Evolutionary conservation across 1,284 basidiomycete species (phyloP).

Genomic region (Paramarasmius palmivorus): DNA sequence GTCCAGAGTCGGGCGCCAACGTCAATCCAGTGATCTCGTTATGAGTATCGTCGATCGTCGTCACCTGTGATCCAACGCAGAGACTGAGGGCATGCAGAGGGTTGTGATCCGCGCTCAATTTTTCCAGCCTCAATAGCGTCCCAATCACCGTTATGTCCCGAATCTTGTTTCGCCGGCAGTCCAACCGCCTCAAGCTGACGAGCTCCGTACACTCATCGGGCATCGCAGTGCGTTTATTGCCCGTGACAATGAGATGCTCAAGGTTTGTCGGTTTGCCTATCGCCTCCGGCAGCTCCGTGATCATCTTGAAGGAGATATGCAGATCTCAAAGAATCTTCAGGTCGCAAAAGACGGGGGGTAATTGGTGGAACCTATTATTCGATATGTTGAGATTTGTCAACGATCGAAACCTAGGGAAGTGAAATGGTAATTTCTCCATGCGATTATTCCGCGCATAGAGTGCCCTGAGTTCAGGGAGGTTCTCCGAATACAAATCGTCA

Average conservation of each 20-base stretch:
- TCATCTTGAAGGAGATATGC: conserved; percentile 95
- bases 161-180: conserved; percentile 84
- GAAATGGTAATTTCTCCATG: conserved; percentile 83
- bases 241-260: conserved; percentile 82
- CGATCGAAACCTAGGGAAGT: conserved; percentile 75
- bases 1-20: conserved; percentile 59
- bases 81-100: conserved; percentile 78
- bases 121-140: conserved; percentile 69
- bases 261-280: conserved; percentile 74
- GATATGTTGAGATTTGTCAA: conserved; percentile 91
- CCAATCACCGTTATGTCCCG: conserved; percentile 73
- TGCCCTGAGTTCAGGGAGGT: conserved; percentile 71
- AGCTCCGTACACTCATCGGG: conserved; percentile 71
- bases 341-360: conserved; percentile 79
- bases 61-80: conserved; percentile 64
- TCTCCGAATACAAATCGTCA: conserved; percentile 82
- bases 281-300: conserved; percentile 79
- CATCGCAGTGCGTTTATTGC: conserved; percentile 82
- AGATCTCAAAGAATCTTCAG: conserved; percentile 80
- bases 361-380: conserved; percentile 91
- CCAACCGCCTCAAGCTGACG: conserved; percentile 67
- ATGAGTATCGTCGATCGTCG: conserved; percentile 67
- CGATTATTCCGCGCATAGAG: conserved; percentile 93
- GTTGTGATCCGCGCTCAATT: conserved; percentile 81
- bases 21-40: conserved; percentile 85